Evolutionary conservation across 2,329 filamentous ascomycete species (phyloP).

Genomic region (Colletotrichum sp.): DNA sequence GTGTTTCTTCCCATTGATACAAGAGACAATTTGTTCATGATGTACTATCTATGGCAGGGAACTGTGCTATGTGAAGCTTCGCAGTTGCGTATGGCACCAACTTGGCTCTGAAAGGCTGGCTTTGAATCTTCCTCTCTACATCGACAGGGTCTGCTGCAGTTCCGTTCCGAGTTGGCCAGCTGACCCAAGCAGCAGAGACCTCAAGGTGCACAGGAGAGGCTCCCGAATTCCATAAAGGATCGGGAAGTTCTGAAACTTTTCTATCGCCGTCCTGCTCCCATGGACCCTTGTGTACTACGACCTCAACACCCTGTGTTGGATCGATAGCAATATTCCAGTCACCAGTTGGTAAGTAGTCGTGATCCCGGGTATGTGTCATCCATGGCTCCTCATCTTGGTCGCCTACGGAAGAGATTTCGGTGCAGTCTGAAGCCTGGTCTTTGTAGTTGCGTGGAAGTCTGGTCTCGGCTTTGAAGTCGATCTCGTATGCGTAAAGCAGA

Average conservation of each 20-base stretch:
- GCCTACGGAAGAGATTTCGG: conserved; percentile 25
- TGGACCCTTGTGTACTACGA: conserved; percentile 21
- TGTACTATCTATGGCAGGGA: conserved; percentile 29
- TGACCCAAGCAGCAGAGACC: conserved; percentile 30
- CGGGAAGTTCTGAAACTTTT: conserved; percentile 29
- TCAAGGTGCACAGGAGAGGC: conserved; percentile 35
- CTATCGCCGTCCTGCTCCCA: conserved; percentile 12
- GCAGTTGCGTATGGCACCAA: conserved; percentile 51
- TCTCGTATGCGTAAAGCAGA: conserved; percentile 46
- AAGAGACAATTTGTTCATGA: not conserved
- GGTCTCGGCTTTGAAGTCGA: conserved; percentile 29
- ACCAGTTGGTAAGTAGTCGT: conserved; percentile 35
- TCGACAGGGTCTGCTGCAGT: conserved; percentile 16
- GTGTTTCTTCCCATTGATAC: not conserved
- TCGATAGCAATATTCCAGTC: conserved; percentile 35
- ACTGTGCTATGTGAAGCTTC: conserved; percentile 51
- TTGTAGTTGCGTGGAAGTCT: not conserved
- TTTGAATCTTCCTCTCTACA: conserved; percentile 34
- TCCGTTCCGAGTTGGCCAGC: not conserved
- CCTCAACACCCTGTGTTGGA: not conserved
- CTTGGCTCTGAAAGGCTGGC: not conserved
- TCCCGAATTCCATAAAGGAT: conserved; percentile 35
- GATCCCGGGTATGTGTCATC: conserved; percentile 30
- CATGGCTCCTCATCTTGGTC: conserved; percentile 22
- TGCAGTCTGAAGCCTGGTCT: conserved; percentile 26